Evolutionary conservation across 2,329 filamentous ascomycete species (phyloP).

Genomic region (Aspergillus terreus): DNA sequence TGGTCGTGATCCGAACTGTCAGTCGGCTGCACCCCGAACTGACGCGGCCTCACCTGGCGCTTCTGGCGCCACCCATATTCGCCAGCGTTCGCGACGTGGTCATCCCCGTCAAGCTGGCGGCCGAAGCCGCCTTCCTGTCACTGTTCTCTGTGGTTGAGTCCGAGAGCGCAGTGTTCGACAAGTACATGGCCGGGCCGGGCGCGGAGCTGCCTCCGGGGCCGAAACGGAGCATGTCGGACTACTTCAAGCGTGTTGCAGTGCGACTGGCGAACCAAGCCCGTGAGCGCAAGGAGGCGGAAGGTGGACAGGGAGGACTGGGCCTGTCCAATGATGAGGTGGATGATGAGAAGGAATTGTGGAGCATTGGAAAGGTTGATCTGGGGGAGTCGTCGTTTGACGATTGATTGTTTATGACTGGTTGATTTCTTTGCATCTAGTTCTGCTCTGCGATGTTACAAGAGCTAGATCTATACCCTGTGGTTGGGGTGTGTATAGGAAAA

Average conservation of each 20-base stretch:
- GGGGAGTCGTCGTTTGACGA: conserved; percentile 52
- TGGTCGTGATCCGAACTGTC: conserved; percentile 85
- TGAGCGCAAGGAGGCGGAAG: conserved; percentile 87
- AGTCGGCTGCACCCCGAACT: conserved; percentile 75
- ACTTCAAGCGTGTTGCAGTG: conserved; percentile 90
- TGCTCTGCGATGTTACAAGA: conserved; percentile 1
- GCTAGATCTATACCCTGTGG: neutral
- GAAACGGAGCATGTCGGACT: conserved; percentile 90
- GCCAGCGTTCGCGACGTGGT: conserved; percentile 83
- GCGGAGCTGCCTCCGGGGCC: conserved; percentile 65
- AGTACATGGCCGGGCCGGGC: conserved; percentile 71
- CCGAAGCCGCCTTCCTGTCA: conserved; percentile 89
- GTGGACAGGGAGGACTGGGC: conserved; percentile 79
- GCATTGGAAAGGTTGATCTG: conserved; percentile 83
- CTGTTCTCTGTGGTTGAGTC: conserved; percentile 88
- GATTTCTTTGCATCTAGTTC: conserved; percentile 22
- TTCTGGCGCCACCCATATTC: conserved; percentile 82
- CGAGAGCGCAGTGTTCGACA: conserved; percentile 82
- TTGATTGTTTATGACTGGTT: conserved; percentile 15
- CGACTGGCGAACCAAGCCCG: conserved; percentile 80
- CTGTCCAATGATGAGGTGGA: conserved; percentile 87
- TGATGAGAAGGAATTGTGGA: conserved; percentile 94
- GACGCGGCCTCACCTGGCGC: conserved; percentile 72
- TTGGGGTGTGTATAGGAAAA: neutral
- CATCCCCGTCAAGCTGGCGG: conserved; percentile 92